Conservation (phyloP, 345 rosid species). For the Xanthoceras sorbifolium region DNA sequence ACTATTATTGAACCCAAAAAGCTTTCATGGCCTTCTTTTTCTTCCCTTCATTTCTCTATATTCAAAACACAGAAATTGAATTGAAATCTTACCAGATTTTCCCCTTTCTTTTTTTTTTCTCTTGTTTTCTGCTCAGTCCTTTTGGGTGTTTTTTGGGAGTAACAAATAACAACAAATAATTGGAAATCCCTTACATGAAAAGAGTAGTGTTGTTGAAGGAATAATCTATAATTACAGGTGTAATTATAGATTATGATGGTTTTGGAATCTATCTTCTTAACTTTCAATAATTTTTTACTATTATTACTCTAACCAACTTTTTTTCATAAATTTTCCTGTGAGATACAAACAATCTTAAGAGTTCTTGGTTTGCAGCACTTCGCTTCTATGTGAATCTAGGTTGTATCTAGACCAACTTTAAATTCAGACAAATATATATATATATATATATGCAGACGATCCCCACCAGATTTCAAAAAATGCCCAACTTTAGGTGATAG, state of each 20-base stretch:
- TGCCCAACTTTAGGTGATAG: too few species aligned
- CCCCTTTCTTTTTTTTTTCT: not conserved
- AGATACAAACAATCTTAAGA: too few species aligned
- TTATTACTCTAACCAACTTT: too few species aligned
- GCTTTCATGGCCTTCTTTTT: not conserved
- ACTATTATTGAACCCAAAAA: not conserved
- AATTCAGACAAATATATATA: too few species aligned
- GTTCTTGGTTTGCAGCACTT: too few species aligned
- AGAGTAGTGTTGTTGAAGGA: not conserved
- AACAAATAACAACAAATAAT: not conserved
- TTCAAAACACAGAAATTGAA: not conserved
- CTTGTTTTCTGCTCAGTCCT: too few species aligned
- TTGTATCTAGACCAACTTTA: too few species aligned
- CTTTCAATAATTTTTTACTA: not conserved
- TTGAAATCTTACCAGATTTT: constrained; percentile 5
- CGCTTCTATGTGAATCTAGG: too few species aligned
- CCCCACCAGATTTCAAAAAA: too few species aligned
- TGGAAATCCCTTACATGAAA: not conserved
- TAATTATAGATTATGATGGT: not conserved
- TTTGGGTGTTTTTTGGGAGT: not conserved
- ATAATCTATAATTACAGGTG: not conserved
- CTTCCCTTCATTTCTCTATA: not conserved
- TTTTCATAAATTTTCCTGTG: too few species aligned
- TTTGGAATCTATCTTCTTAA: not conserved
- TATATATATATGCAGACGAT: too few species aligned